phyloP scores from a whole-genome alignment of 805 yeast genomes.

The Myxozyma lipomycoides region DNA sequence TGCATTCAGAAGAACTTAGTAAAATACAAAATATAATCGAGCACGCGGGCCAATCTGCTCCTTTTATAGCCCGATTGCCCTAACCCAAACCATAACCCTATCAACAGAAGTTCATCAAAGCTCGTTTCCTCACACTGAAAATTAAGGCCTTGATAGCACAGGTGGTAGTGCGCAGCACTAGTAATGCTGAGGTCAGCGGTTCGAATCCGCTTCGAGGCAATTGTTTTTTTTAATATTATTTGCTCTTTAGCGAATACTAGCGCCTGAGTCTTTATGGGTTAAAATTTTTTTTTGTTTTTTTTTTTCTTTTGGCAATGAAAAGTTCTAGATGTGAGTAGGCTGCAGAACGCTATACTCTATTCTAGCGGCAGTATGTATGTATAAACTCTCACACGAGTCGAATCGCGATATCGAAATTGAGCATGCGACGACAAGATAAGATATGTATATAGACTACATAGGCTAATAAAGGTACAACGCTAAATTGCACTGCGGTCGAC shows the following conservation, averaged over 20 bases:
- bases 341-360: not conserved
- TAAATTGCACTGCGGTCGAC: too few relatives aligned
- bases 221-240: slow-evolving; percentile 17
- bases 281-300: too few relatives aligned
- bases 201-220: slow-evolving; percentile 41
- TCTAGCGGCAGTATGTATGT: not conserved
- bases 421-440: not conserved
- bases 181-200: slow-evolving; percentile 42
- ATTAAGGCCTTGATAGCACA: slow-evolving; percentile 40
- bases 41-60: not conserved
- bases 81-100: too few relatives aligned
- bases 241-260: not conserved
- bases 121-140: too few relatives aligned
- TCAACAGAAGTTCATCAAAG: too few relatives aligned
- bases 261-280: too few relatives aligned
- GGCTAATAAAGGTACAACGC: too few relatives aligned
- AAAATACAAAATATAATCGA: too few relatives aligned
- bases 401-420: not conserved
- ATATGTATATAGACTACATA: not conserved
- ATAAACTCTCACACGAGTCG: not conserved
- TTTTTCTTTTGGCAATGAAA: not conserved
- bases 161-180: slow-evolving; percentile 43
- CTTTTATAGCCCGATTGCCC: too few relatives aligned
- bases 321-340: not conserved
- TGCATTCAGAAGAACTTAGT: too few relatives aligned